Conservation (phyloP, 129 eudicot genomes). For the Pseudognaphalium luteoalbum region DNA sequence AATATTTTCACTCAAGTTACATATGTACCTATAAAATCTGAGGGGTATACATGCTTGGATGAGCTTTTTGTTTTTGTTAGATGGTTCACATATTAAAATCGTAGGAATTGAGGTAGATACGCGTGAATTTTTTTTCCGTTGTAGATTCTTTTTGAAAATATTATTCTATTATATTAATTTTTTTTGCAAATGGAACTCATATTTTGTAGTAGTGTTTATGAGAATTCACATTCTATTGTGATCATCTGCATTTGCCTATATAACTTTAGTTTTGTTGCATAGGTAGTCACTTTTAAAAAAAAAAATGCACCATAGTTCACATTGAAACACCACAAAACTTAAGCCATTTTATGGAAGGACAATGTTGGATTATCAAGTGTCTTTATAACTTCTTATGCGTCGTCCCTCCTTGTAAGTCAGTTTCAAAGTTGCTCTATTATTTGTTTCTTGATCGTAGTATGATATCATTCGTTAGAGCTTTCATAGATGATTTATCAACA, state of each 20-base stretch:
- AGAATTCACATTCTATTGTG: neutral
- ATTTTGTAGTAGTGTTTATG: constrained; percentile 6
- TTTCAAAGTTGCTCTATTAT: too few species aligned
- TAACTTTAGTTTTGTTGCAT: too few species aligned
- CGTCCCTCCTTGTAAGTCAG: too few species aligned
- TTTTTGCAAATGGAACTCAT: neutral
- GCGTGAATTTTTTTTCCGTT: neutral
- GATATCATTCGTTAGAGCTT: too few species aligned
- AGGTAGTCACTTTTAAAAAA: too few species aligned
- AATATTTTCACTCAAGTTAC: constrained; percentile 17
- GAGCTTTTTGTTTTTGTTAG: constrained; percentile 9
- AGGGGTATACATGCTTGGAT: constrained; percentile 1
- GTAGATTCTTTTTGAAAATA: constrained; percentile 3
- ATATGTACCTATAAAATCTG: constrained; percentile 20
- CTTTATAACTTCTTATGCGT: too few species aligned
- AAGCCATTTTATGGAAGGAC: too few species aligned
- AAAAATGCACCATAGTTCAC: too few species aligned
- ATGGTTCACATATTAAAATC: neutral
- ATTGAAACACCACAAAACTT: too few species aligned
- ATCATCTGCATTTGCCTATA: neutral
- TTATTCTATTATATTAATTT: neutral
- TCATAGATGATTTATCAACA: too few species aligned
- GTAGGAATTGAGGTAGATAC: constrained; percentile 24
- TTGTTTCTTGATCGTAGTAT: too few species aligned
- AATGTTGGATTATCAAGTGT: too few species aligned